phyloP scores from a whole-genome alignment of 2,329 filamentous ascomycete species.

The Fusarium sp. region DNA sequence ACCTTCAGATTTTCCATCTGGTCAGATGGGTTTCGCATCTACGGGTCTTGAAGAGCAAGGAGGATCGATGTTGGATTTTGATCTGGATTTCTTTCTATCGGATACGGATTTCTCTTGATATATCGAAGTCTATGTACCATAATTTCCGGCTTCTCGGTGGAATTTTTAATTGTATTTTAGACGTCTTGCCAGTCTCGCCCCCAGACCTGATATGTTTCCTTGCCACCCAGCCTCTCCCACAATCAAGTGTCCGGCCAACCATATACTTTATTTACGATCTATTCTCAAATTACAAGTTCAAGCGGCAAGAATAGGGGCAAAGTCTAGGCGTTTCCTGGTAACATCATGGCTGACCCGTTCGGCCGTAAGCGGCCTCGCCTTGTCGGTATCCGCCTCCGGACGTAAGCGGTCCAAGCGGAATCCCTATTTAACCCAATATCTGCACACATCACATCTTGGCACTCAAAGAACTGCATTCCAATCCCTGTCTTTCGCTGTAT shows the following conservation, averaged over 20 bases:
- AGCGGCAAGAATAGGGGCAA: background rate
- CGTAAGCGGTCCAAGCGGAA: background rate
- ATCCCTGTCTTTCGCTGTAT: background rate
- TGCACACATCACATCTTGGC: background rate
- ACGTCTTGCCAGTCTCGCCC: background rate
- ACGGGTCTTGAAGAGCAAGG: background rate
- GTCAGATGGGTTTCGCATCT: background rate
- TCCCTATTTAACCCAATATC: background rate
- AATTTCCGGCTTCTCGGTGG: background rate
- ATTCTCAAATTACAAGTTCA: background rate
- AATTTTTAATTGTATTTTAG: background rate
- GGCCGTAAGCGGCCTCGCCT: background rate
- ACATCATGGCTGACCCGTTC: background rate
- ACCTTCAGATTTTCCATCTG: background rate
- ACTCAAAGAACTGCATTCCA: background rate
- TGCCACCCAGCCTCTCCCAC: background rate
- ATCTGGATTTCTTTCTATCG: conserved; percentile 3
- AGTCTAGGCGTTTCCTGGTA: background rate
- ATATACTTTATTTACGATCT: background rate
- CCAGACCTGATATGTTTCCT: background rate
- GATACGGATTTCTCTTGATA: conserved; percentile 3
- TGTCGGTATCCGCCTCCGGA: background rate
- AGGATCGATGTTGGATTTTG: background rate
- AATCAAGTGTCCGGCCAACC: background rate
- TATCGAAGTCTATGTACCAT: background rate